Evolutionary conservation across 108 stramenopile species (phyloP).

Genomic region (Cyclotella sp.): DNA sequence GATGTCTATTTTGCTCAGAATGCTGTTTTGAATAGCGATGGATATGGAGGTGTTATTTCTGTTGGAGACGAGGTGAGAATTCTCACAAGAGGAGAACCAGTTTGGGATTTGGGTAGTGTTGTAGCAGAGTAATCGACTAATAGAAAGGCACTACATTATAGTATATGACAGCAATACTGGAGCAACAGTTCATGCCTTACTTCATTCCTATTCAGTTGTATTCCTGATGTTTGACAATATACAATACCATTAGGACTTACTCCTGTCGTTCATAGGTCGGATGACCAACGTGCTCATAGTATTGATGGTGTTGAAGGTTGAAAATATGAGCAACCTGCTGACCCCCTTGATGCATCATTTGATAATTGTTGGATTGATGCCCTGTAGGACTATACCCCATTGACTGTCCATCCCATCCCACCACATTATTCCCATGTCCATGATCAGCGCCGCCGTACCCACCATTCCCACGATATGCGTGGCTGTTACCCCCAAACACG

Average conservation of each 20-base stretch:
- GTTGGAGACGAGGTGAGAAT: slow-evolving; percentile 58
- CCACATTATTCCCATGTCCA: slow-evolving; percentile 14
- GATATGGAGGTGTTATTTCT: slow-evolving; percentile 21
- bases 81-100: slow-evolving; percentile 50
- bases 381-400: background rate
- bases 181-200: too few species aligned
- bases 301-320: too few species aligned
- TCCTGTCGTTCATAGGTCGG: background rate
- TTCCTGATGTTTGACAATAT: background rate
- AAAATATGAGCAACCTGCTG: background rate
- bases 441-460: slow-evolving; percentile 7
- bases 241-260: background rate
- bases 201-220: too few species aligned
- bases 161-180: too few species aligned
- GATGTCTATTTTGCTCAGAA: slow-evolving; percentile 90
- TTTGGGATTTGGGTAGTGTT: slow-evolving; percentile 52
- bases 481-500: slow-evolving; percentile 2
- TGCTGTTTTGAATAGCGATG: slow-evolving; percentile 54
- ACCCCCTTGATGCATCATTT: background rate
- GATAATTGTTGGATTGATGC: background rate
- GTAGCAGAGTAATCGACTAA: slow-evolving; percentile 26
- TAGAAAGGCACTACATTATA: background rate
- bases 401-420: slow-evolving; percentile 10
- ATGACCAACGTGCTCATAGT: background rate
- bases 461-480: background rate